A percentile compares a stretch with the other conserved stretches of the same genome.
phyloP scores from a whole-genome alignment of 257 asterid genomes.

The Jacaranda mimosifolia region DNA sequence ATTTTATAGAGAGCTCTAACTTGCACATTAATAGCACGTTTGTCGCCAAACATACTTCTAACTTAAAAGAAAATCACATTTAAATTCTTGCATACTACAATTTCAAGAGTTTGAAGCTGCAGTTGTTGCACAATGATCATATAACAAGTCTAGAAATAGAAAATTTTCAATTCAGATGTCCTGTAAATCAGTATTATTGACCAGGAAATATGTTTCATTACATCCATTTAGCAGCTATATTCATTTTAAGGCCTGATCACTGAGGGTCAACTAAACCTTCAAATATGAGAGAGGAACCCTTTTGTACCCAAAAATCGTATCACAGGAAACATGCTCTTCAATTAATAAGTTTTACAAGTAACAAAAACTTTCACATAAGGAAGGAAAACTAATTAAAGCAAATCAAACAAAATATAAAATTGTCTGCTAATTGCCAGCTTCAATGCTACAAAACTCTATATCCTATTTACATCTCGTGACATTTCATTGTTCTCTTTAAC shows the following conservation, averaged over 20 bases:
- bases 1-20: slow-evolving; percentile 9
- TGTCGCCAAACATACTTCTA: neutral
- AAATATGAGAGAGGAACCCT: neutral
- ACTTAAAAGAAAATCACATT: neutral
- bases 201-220: too few relatives aligned
- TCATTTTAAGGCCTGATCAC: too few relatives aligned
- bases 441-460: slow-evolving; percentile 2
- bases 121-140: neutral
- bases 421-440: too few relatives aligned
- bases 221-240: neutral
- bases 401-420: neutral
- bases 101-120: neutral
- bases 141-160: neutral
- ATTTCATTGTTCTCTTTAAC: neutral
- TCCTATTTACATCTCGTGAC: neutral
- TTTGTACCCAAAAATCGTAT: neutral
- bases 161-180: neutral
- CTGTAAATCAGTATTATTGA: neutral
- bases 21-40: neutral
- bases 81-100: neutral
- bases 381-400: neutral
- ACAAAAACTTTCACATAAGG: slow-evolving; percentile 1
- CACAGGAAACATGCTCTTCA: slow-evolving; percentile 1
- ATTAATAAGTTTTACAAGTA: neutral
- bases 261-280: slow-evolving; percentile 4